Evolutionary conservation across 2,329 filamentous ascomycete species (phyloP).

Genomic region (Ploettnerulaceae sp.): DNA sequence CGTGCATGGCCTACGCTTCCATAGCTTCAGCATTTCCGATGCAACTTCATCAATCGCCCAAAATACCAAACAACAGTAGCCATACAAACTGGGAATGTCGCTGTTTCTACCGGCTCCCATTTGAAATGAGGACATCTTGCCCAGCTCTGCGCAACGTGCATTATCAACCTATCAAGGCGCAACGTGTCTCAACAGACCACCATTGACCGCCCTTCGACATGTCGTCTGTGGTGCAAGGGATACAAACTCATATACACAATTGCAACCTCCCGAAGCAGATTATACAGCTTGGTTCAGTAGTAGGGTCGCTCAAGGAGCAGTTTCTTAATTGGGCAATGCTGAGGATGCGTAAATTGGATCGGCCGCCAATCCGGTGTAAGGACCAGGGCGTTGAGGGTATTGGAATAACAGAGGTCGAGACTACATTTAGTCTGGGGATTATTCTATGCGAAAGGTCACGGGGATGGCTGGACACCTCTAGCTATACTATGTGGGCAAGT

Average conservation of each 20-base stretch:
- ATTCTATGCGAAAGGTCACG: no score
- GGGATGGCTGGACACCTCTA: no score
- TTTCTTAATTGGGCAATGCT: background rate
- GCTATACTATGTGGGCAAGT: background rate
- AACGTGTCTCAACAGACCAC: slow-evolving; percentile 19
- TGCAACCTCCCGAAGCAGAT: background rate
- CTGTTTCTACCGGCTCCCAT: slow-evolving; percentile 1
- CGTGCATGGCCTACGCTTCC: no score
- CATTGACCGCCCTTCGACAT: slow-evolving; percentile 12
- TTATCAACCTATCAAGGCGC: slow-evolving; percentile 21
- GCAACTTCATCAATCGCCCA: no score
- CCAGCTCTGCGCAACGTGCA: background rate
- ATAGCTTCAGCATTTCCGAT: no score
- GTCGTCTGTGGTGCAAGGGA: background rate
- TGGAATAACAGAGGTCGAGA: no score
- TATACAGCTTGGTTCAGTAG: background rate
- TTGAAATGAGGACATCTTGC: background rate
- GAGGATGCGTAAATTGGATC: background rate
- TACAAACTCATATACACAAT: slow-evolving; percentile 3
- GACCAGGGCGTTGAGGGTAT: no score
- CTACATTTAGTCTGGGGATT: no score
- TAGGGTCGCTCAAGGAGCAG: background rate
- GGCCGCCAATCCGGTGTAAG: no score
- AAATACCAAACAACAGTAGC: no score
- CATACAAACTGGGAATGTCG: background rate